These are phyloP conservation scores for Sabuloglossum arenarium DNA, from an alignment of 495 filamentous ascomycete species.

Conservation along the genomic window DNA sequence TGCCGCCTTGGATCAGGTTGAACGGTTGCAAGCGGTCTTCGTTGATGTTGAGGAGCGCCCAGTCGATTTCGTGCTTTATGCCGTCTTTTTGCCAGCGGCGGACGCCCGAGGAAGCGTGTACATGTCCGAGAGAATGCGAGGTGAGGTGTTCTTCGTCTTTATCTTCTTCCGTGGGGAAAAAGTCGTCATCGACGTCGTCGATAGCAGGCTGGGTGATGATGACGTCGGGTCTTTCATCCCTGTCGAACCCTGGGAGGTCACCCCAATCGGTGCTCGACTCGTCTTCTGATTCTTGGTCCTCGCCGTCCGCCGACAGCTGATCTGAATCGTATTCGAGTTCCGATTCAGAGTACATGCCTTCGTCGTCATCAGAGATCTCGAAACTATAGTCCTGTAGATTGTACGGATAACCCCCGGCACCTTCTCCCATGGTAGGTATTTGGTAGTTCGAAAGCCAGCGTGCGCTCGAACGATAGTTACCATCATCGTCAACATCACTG, in stretches of 20 bases:
- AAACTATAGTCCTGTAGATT: slow-evolving; percentile 14
- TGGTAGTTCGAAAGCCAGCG: not conserved
- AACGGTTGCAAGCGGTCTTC: slow-evolving; percentile 44
- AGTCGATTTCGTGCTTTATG: slow-evolving; percentile 81
- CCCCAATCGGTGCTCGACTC: slow-evolving; percentile 23
- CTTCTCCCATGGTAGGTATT: not conserved
- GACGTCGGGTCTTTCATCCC: slow-evolving; percentile 34
- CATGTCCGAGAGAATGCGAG: slow-evolving; percentile 54
- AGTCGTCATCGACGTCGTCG: slow-evolving; percentile 64
- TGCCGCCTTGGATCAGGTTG: slow-evolving; percentile 38
- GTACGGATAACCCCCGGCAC: not conserved
- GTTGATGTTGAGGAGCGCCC: slow-evolving; percentile 74
- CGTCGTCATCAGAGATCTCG: slow-evolving; percentile 28
- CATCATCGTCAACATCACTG: slow-evolving; percentile 7
- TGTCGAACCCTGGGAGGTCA: slow-evolving; percentile 55
- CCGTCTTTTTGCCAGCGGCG: slow-evolving; percentile 42
- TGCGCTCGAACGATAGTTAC: not conserved
- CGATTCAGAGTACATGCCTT: slow-evolving; percentile 8
- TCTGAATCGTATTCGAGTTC: slow-evolving; percentile 27
- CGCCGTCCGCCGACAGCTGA: slow-evolving; percentile 19
- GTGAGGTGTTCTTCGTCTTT: slow-evolving; percentile 53
- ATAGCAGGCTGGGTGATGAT: slow-evolving; percentile 74
- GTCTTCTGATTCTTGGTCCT: slow-evolving; percentile 16
- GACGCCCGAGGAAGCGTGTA: slow-evolving; percentile 79
- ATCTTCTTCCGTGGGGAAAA: slow-evolving; percentile 43